These are phyloP conservation scores for Xylariomycetidae sp. DNA, from an alignment of 2,329 filamentous ascomycete genomes.

Conservation along the genomic window DNA sequence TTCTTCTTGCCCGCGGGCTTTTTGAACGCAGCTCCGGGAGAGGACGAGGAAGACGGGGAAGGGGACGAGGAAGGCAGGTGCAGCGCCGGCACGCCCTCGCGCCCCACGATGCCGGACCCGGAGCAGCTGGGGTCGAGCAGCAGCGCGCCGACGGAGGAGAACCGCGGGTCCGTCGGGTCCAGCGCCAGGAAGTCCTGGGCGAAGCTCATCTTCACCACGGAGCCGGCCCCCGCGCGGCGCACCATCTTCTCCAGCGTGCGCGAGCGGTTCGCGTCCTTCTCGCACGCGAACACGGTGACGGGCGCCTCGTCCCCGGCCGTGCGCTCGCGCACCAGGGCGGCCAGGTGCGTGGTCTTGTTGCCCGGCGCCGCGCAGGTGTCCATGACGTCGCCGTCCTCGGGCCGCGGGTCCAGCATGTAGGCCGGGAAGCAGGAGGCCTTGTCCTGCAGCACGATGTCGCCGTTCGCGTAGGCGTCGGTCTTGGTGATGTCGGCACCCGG, in stretches of 20 bases:
- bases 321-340: slow-evolving; percentile 58
- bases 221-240: slow-evolving; percentile 63
- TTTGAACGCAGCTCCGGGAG: slow-evolving; percentile 28
- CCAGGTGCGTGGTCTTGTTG: slow-evolving; percentile 94
- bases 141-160: slow-evolving; percentile 67
- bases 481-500: slow-evolving; percentile 66
- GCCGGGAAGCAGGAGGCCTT: slow-evolving; percentile 97
- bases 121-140: slow-evolving; percentile 93
- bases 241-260: slow-evolving; percentile 82
- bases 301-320: slow-evolving; percentile 24
- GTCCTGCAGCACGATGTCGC: slow-evolving; percentile 84
- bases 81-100: slow-evolving; percentile 70
- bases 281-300: slow-evolving; percentile 66
- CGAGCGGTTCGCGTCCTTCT: slow-evolving; percentile 66
- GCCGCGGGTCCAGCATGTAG: slow-evolving; percentile 67
- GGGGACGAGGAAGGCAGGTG: slow-evolving; percentile 49
- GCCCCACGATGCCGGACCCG: slow-evolving; percentile 86
- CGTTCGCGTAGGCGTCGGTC: slow-evolving; percentile 65
- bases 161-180: slow-evolving; percentile 57
- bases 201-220: slow-evolving; percentile 59
- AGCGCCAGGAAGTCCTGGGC: slow-evolving; percentile 78
- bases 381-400: slow-evolving; percentile 69
- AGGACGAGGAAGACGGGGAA: too few relatives aligned
- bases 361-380: slow-evolving; percentile 93
- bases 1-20: slow-evolving; percentile 29